Percentiles rank a stretch among this genome's conserved stretches.
These are phyloP conservation scores for Amanita pallidorosea DNA, from an alignment of 768 basidiomycete genomes.

Conservation along the genomic window DNA sequence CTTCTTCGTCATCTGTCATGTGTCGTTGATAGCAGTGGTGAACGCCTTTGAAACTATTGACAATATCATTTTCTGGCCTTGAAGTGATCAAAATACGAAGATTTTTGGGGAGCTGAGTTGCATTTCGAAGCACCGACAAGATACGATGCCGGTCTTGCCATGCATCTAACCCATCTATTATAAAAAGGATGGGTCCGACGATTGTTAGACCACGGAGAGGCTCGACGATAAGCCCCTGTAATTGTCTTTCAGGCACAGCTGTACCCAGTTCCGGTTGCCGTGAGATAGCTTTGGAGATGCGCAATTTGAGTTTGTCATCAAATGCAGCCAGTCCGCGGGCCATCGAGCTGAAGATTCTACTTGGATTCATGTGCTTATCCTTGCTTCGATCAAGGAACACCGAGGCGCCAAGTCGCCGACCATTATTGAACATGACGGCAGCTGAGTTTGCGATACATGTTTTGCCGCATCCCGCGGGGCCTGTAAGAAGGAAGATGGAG, in stretches of 20 bases:
- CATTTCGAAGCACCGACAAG: background rate
- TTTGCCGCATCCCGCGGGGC: conserved; percentile 19
- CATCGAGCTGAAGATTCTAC: conserved; percentile 21
- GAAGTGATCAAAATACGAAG: conserved; percentile 19
- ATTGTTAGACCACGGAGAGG: conserved; percentile 13
- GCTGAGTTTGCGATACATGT: conserved; percentile 20
- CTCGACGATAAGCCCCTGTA: conserved; percentile 16
- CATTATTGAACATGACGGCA: conserved; percentile 14
- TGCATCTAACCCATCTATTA: conserved; percentile 24
- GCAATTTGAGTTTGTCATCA: conserved; percentile 9
- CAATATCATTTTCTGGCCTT: conserved; percentile 12
- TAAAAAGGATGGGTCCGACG: conserved; percentile 20
- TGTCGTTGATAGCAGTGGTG: background rate
- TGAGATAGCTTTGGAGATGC: conserved; percentile 3
- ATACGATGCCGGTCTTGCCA: conserved; percentile 10
- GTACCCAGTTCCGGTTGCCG: background rate
- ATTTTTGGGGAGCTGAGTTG: conserved; percentile 11
- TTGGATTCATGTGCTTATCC: conserved; percentile 10
- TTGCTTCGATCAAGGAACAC: conserved; percentile 16
- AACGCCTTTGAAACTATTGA: background rate
- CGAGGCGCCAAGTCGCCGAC: conserved; percentile 19
- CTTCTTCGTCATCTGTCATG: conserved; percentile 1
- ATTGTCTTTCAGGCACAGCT: conserved; percentile 10
- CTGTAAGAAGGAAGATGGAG: conserved; percentile 16
- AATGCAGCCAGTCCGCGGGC: conserved; percentile 21